Evolutionary conservation across 441 rosid species (phyloP).

Genomic region (Brassica hybrid): DNA sequence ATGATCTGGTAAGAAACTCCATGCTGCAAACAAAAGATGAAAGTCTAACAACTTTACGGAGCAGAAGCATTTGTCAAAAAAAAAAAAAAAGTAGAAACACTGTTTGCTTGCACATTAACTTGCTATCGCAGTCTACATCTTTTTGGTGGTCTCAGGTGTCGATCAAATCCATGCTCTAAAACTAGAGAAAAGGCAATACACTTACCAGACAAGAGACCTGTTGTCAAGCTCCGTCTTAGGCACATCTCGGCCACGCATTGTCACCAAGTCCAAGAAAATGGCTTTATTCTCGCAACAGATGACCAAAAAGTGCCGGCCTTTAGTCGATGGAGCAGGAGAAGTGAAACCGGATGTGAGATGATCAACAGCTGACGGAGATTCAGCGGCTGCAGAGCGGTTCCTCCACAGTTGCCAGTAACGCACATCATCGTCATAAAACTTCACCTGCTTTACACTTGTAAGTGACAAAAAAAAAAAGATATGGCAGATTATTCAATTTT

Average conservation of each 20-base stretch:
- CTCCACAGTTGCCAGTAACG: constrained; percentile 97
- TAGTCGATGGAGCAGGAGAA: constrained; percentile 89
- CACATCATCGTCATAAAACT: constrained; percentile 94
- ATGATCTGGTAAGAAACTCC: constrained; percentile 90
- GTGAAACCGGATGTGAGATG: constrained; percentile 83
- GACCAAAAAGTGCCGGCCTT: constrained; percentile 96
- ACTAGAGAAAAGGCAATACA: constrained; percentile 19
- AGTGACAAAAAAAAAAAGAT: constrained; percentile 26
- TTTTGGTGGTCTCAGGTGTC: not conserved
- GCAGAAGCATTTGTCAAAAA: not conserved
- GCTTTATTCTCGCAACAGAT: constrained; percentile 97
- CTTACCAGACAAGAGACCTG: constrained; percentile 90
- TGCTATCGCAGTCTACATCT: not conserved
- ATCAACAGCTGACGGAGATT: constrained; percentile 86
- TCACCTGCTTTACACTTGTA: constrained; percentile 95
- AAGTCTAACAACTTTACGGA: constrained; percentile 18
- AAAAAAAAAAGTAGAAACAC: constrained; percentile 1
- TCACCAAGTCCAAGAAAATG: constrained; percentile 92
- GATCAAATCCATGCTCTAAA: constrained; percentile 14
- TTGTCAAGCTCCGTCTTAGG: constrained; percentile 97
- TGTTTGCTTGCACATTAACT: not conserved
- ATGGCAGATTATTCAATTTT: not conserved
- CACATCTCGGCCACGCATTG: constrained; percentile 98
- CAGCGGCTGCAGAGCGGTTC: constrained; percentile 90
- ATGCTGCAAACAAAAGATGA: constrained; percentile 58